Percentiles rank a stretch among this genome's conserved stretches.
These are phyloP conservation scores for Noccaea bulbosa DNA, from an alignment of 345 rosid species.

Conservation along the genomic window DNA sequence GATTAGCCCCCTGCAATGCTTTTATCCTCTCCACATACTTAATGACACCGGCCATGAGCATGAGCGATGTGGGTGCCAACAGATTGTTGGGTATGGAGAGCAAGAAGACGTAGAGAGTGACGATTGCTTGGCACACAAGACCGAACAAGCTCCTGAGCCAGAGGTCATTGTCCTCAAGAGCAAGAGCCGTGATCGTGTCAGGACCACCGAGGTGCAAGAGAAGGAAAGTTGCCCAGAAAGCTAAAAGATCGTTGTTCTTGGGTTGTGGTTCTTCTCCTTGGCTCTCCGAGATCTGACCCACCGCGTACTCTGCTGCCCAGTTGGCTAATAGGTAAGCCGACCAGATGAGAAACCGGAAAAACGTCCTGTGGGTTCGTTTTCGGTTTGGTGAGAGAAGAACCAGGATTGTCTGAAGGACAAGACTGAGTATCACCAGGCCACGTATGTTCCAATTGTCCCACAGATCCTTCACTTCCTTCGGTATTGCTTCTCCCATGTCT, in stretches of 20 bases:
- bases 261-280: neutral
- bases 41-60: neutral
- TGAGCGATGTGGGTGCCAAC: neutral
- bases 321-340: conserved; percentile 37
- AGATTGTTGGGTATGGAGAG: conserved; percentile 1
- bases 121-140: neutral
- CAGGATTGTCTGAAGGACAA: conserved; percentile 29
- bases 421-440: conserved; percentile 35
- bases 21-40: conserved; percentile 4
- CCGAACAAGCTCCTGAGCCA: conserved; percentile 20
- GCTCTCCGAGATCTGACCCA: conserved; percentile 32
- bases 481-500: conserved; percentile 1
- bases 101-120: conserved; percentile 1
- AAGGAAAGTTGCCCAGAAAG: conserved; percentile 9
- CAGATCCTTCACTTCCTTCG: conserved; percentile 1
- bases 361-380: neutral
- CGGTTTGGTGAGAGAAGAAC: conserved; percentile 23
- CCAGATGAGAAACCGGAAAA: conserved; percentile 28
- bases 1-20: neutral
- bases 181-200: conserved; percentile 24
- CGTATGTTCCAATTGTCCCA: conserved; percentile 39
- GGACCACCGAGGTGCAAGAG: conserved; percentile 40
- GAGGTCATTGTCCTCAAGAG: conserved; percentile 29
- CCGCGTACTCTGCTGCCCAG: conserved; percentile 18
- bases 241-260: conserved; percentile 10